phyloP scores from a whole-genome alignment of 2,329 filamentous ascomycete species.

The Conoideocrella luteorostrata region DNA sequence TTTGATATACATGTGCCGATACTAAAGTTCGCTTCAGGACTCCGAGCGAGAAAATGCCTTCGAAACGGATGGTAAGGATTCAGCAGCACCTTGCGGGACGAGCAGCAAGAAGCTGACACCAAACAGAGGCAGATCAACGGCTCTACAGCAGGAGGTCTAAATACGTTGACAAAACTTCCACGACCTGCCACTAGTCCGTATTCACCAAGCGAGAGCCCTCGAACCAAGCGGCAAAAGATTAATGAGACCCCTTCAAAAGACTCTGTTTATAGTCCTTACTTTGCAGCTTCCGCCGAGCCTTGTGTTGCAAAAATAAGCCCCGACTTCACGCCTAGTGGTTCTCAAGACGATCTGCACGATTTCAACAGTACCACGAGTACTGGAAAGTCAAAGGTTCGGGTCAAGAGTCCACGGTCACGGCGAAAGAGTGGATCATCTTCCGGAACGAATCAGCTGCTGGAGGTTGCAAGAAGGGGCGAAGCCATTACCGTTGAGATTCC shows the following conservation, averaged over 20 bases:
- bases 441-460: constrained; percentile 18
- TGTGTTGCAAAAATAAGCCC: neutral
- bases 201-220: neutral
- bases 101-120: constrained; percentile 1
- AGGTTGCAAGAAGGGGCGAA: neutral
- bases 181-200: neutral
- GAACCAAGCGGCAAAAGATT: constrained; percentile 5
- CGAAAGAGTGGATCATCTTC: neutral
- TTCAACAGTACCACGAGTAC: constrained; percentile 1
- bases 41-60: constrained; percentile 14
- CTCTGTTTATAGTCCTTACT: constrained; percentile 2
- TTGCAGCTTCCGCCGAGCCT: neutral
- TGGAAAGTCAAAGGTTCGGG: neutral
- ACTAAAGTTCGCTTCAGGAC: constrained; percentile 19
- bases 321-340: neutral
- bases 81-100: too few species aligned
- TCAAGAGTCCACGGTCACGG: too few species aligned
- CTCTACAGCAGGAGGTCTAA: constrained; percentile 5
- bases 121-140: constrained; percentile 8
- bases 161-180: constrained; percentile 7
- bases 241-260: neutral
- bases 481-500: neutral
- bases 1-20: neutral
- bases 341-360: constrained; percentile 4
- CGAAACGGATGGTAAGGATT: constrained; percentile 18